These are phyloP conservation scores for Lepidopterella palustris DNA, from an alignment of 495 filamentous ascomycete genomes.

Conservation along the genomic window DNA sequence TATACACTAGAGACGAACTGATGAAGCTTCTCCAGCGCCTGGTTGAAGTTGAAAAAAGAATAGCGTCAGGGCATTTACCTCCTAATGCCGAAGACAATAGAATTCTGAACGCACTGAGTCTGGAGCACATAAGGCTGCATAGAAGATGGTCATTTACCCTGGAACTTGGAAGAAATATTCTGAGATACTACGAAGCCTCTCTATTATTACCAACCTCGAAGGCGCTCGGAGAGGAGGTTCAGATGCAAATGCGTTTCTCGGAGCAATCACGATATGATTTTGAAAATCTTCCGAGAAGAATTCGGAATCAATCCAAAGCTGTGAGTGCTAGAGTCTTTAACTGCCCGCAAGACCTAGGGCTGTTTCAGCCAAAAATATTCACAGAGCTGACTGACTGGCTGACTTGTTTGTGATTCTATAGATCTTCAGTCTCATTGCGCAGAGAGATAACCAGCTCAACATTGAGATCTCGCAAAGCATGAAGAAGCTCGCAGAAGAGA, in stretches of 20 bases:
- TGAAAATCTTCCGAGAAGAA: slow-evolving; percentile 20
- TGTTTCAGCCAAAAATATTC: background rate
- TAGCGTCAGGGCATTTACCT: background rate
- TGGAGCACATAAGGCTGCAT: slow-evolving; percentile 24
- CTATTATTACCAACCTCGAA: slow-evolving; percentile 25
- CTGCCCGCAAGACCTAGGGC: background rate
- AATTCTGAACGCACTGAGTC: slow-evolving; percentile 24
- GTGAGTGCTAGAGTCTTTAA: background rate
- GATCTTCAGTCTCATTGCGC: slow-evolving; percentile 28
- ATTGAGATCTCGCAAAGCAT: slow-evolving; percentile 27
- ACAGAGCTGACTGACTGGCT: background rate
- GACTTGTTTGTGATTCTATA: slow-evolving; percentile 5
- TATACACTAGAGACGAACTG: background rate
- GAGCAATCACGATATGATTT: slow-evolving; percentile 23
- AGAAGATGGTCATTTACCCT: slow-evolving; percentile 24
- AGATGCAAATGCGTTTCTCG: slow-evolving; percentile 24
- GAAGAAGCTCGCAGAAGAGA: slow-evolving; percentile 25
- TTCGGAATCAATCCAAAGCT: slow-evolving; percentile 27
- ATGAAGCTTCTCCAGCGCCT: background rate
- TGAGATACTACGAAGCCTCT: slow-evolving; percentile 24
- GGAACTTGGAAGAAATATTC: slow-evolving; percentile 23
- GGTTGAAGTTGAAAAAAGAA: background rate
- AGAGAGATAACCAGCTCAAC: slow-evolving; percentile 27
- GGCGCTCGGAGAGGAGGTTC: slow-evolving; percentile 27
- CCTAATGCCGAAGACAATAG: slow-evolving; percentile 14